phyloP scores from a whole-genome alignment of 1,284 basidiomycete genomes.

The Leccinum solheimii region DNA sequence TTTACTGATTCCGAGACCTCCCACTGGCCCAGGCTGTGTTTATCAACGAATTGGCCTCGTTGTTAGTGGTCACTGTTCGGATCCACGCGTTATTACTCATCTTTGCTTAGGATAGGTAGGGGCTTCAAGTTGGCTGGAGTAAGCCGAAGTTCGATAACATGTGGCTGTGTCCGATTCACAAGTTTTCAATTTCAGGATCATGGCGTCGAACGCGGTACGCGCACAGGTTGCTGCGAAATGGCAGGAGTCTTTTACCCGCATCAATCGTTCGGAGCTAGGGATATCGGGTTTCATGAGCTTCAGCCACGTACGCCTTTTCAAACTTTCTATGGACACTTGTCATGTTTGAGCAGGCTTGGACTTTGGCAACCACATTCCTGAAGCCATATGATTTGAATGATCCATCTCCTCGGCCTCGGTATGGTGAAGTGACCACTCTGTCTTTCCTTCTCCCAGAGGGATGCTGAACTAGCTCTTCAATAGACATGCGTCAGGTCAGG shows the following conservation, averaged over 20 bases:
- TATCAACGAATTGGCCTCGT: not conserved
- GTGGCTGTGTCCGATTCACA: conserved; percentile 27
- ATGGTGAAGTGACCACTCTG: conserved; percentile 36
- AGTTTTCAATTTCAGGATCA: conserved; percentile 19
- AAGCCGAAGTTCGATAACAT: not conserved
- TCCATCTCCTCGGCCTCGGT: conserved; percentile 33
- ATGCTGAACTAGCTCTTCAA: conserved; percentile 2
- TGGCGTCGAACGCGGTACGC: conserved; percentile 57
- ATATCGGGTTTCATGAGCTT: conserved; percentile 66
- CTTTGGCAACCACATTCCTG: conserved; percentile 53
- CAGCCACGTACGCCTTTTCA: conserved; percentile 50
- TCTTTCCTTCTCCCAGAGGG: not conserved
- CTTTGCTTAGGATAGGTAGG: not conserved
- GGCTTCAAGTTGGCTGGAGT: not conserved
- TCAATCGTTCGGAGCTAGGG: conserved; percentile 63
- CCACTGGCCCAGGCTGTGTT: not conserved
- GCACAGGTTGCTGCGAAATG: conserved; percentile 69
- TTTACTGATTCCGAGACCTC: not conserved
- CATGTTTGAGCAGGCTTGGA: conserved; percentile 56
- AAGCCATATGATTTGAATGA: conserved; percentile 55
- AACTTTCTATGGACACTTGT: conserved; percentile 1
- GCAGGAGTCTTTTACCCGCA: conserved; percentile 64
- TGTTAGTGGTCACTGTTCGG: not conserved
- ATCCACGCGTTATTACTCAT: not conserved
- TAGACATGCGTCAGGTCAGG: conserved; percentile 52